Percentiles rank a stretch among this genome's conserved stretches.
phyloP scores from a whole-genome alignment of 75 land plant genomes.

The Selaginella tamariscina region DNA sequence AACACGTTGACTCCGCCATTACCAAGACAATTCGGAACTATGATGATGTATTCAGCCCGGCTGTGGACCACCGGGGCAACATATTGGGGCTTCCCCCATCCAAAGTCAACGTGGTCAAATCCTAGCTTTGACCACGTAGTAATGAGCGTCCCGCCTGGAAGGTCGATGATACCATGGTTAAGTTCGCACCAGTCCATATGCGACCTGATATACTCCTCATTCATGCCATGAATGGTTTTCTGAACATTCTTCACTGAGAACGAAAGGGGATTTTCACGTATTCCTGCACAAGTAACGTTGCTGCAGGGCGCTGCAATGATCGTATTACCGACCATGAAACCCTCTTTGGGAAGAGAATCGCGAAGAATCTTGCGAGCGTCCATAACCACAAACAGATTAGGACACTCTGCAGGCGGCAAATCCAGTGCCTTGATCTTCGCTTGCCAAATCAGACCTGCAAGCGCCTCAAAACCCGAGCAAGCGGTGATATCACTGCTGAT shows the following conservation, averaged over 20 bases:
- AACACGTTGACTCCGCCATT: constrained; percentile 8
- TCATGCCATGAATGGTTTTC: neutral
- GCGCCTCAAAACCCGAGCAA: constrained; percentile 22
- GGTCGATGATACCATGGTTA: constrained; percentile 5
- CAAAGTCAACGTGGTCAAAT: constrained; percentile 1
- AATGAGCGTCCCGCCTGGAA: neutral
- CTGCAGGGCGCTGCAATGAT: constrained; percentile 31
- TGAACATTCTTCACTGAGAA: neutral
- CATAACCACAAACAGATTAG: constrained; percentile 48
- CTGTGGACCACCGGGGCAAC: neutral
- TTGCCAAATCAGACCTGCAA: constrained; percentile 34
- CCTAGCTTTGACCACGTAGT: neutral
- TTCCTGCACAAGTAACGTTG: neutral
- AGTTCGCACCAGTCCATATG: neutral
- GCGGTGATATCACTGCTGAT: constrained; percentile 2
- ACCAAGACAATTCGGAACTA: neutral
- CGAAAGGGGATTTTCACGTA: neutral
- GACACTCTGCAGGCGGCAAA: constrained; percentile 11
- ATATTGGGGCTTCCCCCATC: neutral
- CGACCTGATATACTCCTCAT: constrained; percentile 5
- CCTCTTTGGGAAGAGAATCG: constrained; percentile 33
- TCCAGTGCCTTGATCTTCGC: constrained; percentile 40
- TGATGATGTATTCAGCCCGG: neutral
- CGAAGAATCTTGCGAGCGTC: constrained; percentile 37
- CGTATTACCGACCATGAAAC: constrained; percentile 44